A percentile compares a stretch with the other conserved stretches of the same genome.
phyloP scores from a whole-genome alignment of 176 grass and related monocot species.

The Thinopyrum elongatum region DNA sequence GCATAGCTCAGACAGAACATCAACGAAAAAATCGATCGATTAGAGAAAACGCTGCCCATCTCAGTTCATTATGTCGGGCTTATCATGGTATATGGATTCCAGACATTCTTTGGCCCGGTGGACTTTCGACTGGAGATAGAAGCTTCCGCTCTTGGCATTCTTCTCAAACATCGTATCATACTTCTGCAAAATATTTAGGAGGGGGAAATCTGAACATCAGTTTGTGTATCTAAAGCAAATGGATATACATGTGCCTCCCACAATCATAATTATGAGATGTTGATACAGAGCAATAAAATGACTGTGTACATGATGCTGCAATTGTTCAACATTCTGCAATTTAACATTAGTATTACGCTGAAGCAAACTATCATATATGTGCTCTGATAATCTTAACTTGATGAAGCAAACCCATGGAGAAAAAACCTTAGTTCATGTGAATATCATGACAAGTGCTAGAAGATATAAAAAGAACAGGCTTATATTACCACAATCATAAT shows the following conservation, averaged over 20 bases:
- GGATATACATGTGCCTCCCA: not conserved
- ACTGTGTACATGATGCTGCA: not conserved
- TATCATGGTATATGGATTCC: slow-evolving; percentile 53
- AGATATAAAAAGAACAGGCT: too few species aligned
- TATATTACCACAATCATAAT: not conserved
- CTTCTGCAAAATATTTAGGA: slow-evolving; percentile 52
- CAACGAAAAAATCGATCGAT: not conserved
- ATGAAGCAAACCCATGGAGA: too few species aligned
- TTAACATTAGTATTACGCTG: not conserved
- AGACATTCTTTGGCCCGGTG: slow-evolving; percentile 87
- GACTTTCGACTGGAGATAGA: slow-evolving; percentile 93
- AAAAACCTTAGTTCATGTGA: too few species aligned
- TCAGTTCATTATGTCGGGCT: slow-evolving; percentile 44
- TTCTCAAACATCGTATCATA: slow-evolving; percentile 84
- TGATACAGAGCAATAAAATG: not conserved
- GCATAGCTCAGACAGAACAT: slow-evolving; percentile 4
- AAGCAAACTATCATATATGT: not conserved
- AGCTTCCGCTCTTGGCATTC: slow-evolving; percentile 82
- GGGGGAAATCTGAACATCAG: not conserved
- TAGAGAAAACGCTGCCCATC: not conserved
- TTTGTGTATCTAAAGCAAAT: not conserved
- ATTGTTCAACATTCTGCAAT: slow-evolving; percentile 48
- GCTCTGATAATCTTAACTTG: too few species aligned
- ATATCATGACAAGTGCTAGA: too few species aligned
- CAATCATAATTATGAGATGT: not conserved